Evolutionary conservation across 257 asterid genomes (phyloP), one percentile per base, ranked within the genome.

Genomic region (Solanum chilense): DNA sequence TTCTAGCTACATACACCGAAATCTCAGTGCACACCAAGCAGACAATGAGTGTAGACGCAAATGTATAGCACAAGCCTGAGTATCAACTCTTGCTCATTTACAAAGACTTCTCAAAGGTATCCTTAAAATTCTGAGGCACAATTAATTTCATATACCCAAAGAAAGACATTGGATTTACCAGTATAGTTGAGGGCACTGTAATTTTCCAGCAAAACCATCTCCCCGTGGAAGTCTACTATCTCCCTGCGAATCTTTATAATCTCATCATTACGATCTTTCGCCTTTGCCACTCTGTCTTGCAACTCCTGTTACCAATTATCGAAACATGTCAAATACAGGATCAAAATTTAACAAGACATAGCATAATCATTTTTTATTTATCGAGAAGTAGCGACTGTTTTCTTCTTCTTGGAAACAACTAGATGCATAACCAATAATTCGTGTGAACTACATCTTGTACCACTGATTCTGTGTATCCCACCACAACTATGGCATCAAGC

Each of bases 191-290:
- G 98, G 87, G 98, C 95, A 80, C 99, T 96, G 74, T 95, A 96
- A 88, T 96, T 96, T 93, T 96, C 99, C 92, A 96, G 89, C 89
- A 96, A 91, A 84, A 96, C 98, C 99, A 96, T 96, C 89, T 96
- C 99, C 9, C 99, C 99, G 23, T 96, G 99, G 86, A 96, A 93
- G 90, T 96, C 98, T 3, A 96, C 98, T 41, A 96, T 95, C 88
- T 96, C 99, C 89, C 91, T 96, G 31, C 96, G 90, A 45, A 93
- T 94, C 89, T 90, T 93, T 44, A 92, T 88, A 90, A 93, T 92
- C 92, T 93, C 98, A 85, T 96, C 97, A 35, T 89, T 92, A 82
- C 84, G 87, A 89, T 92, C 91, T 68, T 87, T 92, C 64, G 94
- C 92, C 91, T 88, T 95, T 9, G 91, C 96, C 86, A 95, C 94